Evolutionary conservation across 345 rosid species (phyloP).

Genomic region (Mangifera indica): DNA sequence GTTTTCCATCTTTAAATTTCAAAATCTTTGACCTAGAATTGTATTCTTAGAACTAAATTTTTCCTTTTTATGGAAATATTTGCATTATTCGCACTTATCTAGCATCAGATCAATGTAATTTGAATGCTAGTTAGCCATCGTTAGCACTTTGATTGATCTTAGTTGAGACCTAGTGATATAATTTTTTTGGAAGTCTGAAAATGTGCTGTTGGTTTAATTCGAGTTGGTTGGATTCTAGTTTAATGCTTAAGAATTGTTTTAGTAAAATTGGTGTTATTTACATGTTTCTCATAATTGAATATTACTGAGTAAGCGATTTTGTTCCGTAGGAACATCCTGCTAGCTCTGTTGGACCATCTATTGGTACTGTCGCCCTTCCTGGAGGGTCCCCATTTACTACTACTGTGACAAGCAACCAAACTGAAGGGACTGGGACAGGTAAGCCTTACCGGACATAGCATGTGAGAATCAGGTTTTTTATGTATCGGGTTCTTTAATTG

Average conservation of each 20-base stretch:
- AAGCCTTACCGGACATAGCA: conserved; percentile 3
- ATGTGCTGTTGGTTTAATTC: neutral
- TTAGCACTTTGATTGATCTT: neutral
- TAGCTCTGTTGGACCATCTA: conserved; percentile 27
- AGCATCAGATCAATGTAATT: neutral
- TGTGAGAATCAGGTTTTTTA: neutral
- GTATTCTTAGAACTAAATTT: neutral
- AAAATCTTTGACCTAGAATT: neutral
- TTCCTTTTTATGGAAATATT: neutral
- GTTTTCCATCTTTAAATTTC: neutral
- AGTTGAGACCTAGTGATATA: neutral
- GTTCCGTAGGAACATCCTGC: conserved; percentile 36
- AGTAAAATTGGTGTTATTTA: conserved; percentile 1
- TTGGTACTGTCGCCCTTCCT: conserved; percentile 34
- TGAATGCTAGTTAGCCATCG: neutral
- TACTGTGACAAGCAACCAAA: conserved; percentile 27
- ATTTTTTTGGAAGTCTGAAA: neutral
- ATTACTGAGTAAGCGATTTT: neutral
- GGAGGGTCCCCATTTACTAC: conserved; percentile 18
- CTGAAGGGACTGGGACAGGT: conserved; percentile 47
- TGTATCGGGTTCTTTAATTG: neutral
- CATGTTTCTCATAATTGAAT: neutral
- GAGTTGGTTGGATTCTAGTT: neutral
- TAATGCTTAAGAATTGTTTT: neutral
- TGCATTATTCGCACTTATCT: neutral